These are phyloP conservation scores for Sclerotinia trifoliorum DNA, from an alignment of 2,329 filamentous ascomycete species.

Conservation along the genomic window DNA sequence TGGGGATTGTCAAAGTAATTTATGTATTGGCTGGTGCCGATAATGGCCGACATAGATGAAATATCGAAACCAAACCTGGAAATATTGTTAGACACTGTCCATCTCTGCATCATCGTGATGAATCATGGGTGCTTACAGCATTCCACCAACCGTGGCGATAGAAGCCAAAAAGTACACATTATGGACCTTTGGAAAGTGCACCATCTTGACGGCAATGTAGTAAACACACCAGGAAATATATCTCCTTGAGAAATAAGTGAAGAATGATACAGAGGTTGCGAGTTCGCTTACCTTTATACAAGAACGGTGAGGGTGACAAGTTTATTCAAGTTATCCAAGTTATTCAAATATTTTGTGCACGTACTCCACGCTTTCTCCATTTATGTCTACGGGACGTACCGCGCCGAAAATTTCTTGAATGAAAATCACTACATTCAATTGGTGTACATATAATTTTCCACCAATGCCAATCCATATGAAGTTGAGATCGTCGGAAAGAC, in stretches of 20 bases:
- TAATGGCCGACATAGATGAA: conserved; percentile 56
- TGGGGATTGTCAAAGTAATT: conserved; percentile 47
- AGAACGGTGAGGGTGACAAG: neutral
- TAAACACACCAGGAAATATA: neutral
- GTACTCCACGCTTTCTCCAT: neutral
- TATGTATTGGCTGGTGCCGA: conserved; percentile 50
- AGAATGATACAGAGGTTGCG: neutral
- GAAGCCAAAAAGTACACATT: conserved; percentile 31
- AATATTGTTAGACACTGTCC: neutral
- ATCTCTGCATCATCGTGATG: too few relatives aligned
- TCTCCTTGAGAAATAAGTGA: neutral
- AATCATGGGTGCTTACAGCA: conserved; percentile 22
- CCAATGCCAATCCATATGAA: neutral
- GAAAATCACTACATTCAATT: neutral
- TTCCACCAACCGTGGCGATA: conserved; percentile 28
- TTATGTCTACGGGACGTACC: neutral
- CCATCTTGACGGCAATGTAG: conserved; percentile 21
- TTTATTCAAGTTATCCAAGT: too few relatives aligned
- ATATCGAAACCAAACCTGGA: conserved; percentile 49
- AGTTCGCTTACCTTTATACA: conserved; percentile 3
- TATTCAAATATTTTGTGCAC: neutral
- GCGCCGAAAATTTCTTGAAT: neutral
- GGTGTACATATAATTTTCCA: conserved; percentile 14
- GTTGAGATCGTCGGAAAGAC: neutral
- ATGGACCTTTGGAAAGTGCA: conserved; percentile 28